Evolutionary conservation across 139 green algal species (phyloP), one percentile per base, ranked within the genome.

Genomic region (Picochlorum sp.): DNA sequence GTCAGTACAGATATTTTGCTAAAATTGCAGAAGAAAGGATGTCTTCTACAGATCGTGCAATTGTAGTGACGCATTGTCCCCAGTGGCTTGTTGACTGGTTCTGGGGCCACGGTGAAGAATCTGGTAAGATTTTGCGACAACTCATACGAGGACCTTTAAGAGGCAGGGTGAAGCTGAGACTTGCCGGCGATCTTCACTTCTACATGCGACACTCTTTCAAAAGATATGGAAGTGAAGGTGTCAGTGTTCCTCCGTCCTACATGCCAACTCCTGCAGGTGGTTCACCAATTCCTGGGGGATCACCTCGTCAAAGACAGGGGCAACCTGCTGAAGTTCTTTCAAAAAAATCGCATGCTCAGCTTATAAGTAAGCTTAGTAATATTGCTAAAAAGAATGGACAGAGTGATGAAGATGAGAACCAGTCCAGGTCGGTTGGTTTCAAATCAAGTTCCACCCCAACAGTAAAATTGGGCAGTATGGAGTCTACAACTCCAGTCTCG

Each of bases 141-240:
- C 82, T 95, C 16, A 74, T 95, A 49, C 69, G 85, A 0, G 84
- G 83, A 0, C 86, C 89, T 62, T 74, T 96, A 56, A 62, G 79
- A 0, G 89, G 89, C 11, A 65, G 87, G 4, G 82, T 77, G 1
- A 73, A 82, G 10, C 60, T 96, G 54, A 76, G 88, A 57, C 62
- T 96, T 54, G 85, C 86, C 50, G 84, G 88, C 1, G 89, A 96
- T 64, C 76, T 96, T 18, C 88, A 96, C 68, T 95, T 95, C 65
- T 95, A 92, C 74, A 94, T 95, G 86, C 81, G 88, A 0, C 89
- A 96, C 74, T 72, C 54, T 30, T 82, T 84, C 64, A 57, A 56
- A 56, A 69, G 69, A 51, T 78, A 74, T 18, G 38, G 32, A 8
- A 20, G 28, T 61, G 34, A 49, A 64, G 44, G 46, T 18, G 37